These are phyloP conservation scores for Spencermartinsiella europaea DNA, from an alignment of 805 yeast genomes.

Conservation along the genomic window DNA sequence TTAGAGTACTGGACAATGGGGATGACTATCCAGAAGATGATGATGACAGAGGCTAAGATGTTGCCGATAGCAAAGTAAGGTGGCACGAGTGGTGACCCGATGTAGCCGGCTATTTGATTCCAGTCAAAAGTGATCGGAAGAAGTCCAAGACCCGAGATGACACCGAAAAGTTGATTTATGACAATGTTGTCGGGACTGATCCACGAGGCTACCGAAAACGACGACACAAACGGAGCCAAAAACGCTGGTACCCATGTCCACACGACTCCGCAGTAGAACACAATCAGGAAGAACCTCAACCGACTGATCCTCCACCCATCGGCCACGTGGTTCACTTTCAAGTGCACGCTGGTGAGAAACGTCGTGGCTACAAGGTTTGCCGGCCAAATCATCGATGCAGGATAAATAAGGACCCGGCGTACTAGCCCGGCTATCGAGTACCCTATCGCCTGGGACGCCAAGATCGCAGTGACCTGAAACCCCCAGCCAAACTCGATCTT, in stretches of 20 bases:
- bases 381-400: conserved; percentile 72
- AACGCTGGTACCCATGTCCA: conserved; percentile 62
- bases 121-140: conserved; percentile 67
- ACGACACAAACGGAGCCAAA: conserved; percentile 52
- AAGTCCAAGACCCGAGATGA: conserved; percentile 55
- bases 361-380: conserved; percentile 55
- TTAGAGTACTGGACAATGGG: conserved; percentile 53
- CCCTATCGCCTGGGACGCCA: conserved; percentile 61
- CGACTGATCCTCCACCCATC: conserved; percentile 59
- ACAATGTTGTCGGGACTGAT: conserved; percentile 51
- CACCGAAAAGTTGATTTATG: conserved; percentile 64
- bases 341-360: conserved; percentile 48
- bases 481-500: conserved; percentile 44
- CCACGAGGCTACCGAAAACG: conserved; percentile 61
- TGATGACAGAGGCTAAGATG: conserved; percentile 43
- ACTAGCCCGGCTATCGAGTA: conserved; percentile 62
- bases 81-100: conserved; percentile 61
- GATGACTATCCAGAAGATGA: conserved; percentile 48
- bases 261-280: conserved; percentile 37
- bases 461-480: conserved; percentile 45
- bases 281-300: conserved; percentile 42
- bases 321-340: conserved; percentile 46
- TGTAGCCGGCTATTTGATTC: conserved; percentile 51
- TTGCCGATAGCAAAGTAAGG: conserved; percentile 46
- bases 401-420: conserved; percentile 54